Evolutionary conservation across 768 basidiomycete species (phyloP).

Genomic region (Chalciporus pseudorubinellus): DNA sequence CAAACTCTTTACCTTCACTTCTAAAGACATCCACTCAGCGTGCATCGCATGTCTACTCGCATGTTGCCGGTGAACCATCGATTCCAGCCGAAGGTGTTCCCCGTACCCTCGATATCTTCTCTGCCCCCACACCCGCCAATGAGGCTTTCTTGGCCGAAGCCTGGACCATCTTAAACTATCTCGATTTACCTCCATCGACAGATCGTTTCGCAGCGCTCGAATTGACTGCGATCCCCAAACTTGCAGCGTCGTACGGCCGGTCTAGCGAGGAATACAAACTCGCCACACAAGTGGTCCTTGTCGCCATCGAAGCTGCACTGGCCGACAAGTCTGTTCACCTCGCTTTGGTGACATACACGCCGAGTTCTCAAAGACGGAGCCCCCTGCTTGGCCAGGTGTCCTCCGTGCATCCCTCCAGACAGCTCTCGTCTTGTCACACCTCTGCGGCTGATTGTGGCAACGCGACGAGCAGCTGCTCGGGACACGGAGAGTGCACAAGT

Average conservation of each 20-base stretch:
- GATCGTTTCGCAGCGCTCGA: slow-evolving; percentile 65
- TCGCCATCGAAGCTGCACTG: slow-evolving; percentile 45
- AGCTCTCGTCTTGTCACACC: slow-evolving; percentile 60
- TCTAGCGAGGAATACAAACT: slow-evolving; percentile 54
- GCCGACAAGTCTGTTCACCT: slow-evolving; percentile 40
- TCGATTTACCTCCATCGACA: slow-evolving; percentile 33
- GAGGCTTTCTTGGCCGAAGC: slow-evolving; percentile 41
- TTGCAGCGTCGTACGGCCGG: slow-evolving; percentile 47
- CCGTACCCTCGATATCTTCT: slow-evolving; percentile 42
- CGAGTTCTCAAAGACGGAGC: slow-evolving; percentile 39
- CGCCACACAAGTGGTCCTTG: slow-evolving; percentile 46
- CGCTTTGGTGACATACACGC: slow-evolving; percentile 51
- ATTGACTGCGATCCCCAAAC: slow-evolving; percentile 46
- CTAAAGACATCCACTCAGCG: slow-evolving; percentile 56
- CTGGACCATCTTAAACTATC: slow-evolving; percentile 50
- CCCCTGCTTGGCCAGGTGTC: slow-evolving; percentile 36
- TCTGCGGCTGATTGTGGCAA: slow-evolving; percentile 55
- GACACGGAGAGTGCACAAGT: slow-evolving; percentile 62
- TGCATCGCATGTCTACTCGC: slow-evolving; percentile 56
- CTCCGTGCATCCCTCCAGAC: slow-evolving; percentile 53
- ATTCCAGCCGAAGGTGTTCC: slow-evolving; percentile 29
- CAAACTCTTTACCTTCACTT: slow-evolving; percentile 46
- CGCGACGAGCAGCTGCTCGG: slow-evolving; percentile 65
- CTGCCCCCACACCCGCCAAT: slow-evolving; percentile 37
- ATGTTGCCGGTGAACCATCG: slow-evolving; percentile 44